phyloP scores from a whole-genome alignment of 768 basidiomycete species.

The Boletus rubroflammeus region DNA sequence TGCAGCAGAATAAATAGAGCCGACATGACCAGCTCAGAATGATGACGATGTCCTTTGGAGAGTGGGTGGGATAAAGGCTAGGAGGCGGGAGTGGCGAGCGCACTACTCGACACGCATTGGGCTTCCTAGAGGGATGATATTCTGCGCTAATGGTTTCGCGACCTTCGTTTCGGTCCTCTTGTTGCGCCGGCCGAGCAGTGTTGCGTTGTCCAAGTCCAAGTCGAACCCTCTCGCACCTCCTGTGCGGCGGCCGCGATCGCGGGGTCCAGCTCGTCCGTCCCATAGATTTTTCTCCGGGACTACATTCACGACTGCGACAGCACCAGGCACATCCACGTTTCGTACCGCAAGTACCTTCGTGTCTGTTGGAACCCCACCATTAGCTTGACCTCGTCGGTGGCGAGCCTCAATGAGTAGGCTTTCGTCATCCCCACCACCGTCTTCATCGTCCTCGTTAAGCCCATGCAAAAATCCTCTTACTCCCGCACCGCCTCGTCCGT shows the following conservation, averaged over 20 bases:
- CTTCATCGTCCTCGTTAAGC: conserved; percentile 93
- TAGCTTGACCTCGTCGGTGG: conserved; percentile 36
- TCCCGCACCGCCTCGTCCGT: conserved; percentile 75
- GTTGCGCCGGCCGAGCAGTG: conserved; percentile 74
- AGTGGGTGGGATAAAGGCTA: background rate
- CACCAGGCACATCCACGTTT: background rate
- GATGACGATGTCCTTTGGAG: background rate
- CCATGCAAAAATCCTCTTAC: conserved; percentile 73
- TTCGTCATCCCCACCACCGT: conserved; percentile 47
- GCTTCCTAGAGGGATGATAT: conserved; percentile 25
- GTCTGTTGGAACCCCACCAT: conserved; percentile 2
- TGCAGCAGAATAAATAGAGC: background rate
- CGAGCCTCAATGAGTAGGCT: conserved; percentile 48
- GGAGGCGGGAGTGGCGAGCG: background rate
- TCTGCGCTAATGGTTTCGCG: conserved; percentile 35
- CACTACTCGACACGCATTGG: conserved; percentile 31
- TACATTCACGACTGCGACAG: conserved; percentile 8
- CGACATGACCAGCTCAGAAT: background rate
- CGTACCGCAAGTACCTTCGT: conserved; percentile 14
- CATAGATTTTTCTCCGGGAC: conserved; percentile 32
- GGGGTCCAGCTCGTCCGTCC: conserved; percentile 67
- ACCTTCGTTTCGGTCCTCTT: conserved; percentile 33
- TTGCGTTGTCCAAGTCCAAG: conserved; percentile 82
- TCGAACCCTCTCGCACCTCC: conserved; percentile 55
- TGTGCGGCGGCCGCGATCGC: conserved; percentile 49